A percentile compares a stretch with the other conserved stretches of the same genome.
Evolutionary conservation across 257 asterid species (phyloP).

Genomic region (Solanum paucissectum): DNA sequence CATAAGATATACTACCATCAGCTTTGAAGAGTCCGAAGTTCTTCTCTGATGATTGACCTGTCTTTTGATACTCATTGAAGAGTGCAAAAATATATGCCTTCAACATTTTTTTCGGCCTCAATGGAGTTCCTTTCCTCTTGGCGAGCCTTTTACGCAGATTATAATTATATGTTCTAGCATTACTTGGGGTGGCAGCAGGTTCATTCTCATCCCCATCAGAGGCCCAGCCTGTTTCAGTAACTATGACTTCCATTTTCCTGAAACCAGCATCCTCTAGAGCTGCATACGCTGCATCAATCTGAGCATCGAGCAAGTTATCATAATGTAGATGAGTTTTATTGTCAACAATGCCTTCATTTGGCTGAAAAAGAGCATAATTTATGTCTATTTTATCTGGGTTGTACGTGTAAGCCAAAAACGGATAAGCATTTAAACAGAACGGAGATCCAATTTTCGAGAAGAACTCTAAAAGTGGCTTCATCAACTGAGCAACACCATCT

Average conservation of each 20-base stretch:
- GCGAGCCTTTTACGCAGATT: slow-evolving; percentile 84
- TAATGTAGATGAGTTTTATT: slow-evolving; percentile 57
- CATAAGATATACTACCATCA: slow-evolving; percentile 70
- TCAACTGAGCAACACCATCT: slow-evolving; percentile 49
- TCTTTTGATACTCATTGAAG: slow-evolving; percentile 71
- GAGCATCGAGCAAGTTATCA: slow-evolving; percentile 95
- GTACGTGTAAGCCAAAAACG: slow-evolving; percentile 78
- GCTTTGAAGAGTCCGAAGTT: slow-evolving; percentile 76
- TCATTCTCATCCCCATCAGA: slow-evolving; percentile 80
- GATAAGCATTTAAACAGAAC: slow-evolving; percentile 86
- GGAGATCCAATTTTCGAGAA: slow-evolving; percentile 71
- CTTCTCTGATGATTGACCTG: slow-evolving; percentile 67
- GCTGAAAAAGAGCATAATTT: slow-evolving; percentile 82
- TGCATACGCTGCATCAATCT: slow-evolving; percentile 87
- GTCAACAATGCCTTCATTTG: slow-evolving; percentile 54
- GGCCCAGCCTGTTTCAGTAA: slow-evolving; percentile 99
- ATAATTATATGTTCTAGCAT: slow-evolving; percentile 73
- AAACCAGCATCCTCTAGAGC: slow-evolving; percentile 77
- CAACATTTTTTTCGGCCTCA: slow-evolving; percentile 60
- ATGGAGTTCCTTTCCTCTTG: slow-evolving; percentile 85
- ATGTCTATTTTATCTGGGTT: slow-evolving; percentile 54
- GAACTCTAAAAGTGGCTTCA: slow-evolving; percentile 88
- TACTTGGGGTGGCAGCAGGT: slow-evolving; percentile 62
- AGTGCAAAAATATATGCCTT: slow-evolving; percentile 85
- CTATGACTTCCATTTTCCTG: slow-evolving; percentile 70